Conservation (phyloP, 352 stramenopile species). For the Globisporangium rhizosaccharum region DNA sequence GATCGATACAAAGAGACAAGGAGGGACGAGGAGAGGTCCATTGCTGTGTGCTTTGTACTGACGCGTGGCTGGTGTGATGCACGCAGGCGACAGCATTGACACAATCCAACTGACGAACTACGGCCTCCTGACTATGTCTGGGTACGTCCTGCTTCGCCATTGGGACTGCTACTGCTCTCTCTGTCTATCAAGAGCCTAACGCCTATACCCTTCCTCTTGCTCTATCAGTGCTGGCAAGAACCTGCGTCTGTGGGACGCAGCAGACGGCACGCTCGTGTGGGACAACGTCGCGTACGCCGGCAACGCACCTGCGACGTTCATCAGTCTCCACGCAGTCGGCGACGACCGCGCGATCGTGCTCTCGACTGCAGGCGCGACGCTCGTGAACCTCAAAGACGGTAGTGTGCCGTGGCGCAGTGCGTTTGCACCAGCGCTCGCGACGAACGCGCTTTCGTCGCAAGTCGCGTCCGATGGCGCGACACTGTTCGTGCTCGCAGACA, state of each 20-base stretch:
- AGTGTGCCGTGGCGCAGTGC: conserved; percentile 30
- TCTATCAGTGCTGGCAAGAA: conserved; percentile 38
- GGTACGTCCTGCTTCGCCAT: conserved; percentile 22
- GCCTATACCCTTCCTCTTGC: background rate
- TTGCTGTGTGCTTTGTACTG: background rate
- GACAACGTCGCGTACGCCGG: conserved; percentile 38
- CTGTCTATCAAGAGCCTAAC: background rate
- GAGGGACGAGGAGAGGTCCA: background rate
- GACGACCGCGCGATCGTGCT: conserved; percentile 49
- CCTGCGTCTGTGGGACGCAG: conserved; percentile 62
- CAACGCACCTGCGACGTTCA: conserved; percentile 23
- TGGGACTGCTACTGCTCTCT: no score
- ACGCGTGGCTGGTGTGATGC: conserved; percentile 8
- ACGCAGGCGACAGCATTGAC: conserved; percentile 49
- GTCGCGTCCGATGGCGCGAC: conserved; percentile 40
- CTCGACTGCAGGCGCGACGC: conserved; percentile 32
- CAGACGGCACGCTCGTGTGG: conserved; percentile 62
- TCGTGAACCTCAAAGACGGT: conserved; percentile 58
- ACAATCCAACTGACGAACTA: conserved; percentile 66
- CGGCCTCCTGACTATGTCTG: conserved; percentile 56
- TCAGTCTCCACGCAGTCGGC: conserved; percentile 34
- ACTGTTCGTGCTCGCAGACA: conserved; percentile 42
- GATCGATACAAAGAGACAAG: background rate
- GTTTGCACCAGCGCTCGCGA: conserved; percentile 22
- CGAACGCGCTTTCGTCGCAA: conserved; percentile 23